Evolutionary conservation across 805 yeast genomes (phyloP).

Genomic region (Lipomyces spencermartinsiae): DNA sequence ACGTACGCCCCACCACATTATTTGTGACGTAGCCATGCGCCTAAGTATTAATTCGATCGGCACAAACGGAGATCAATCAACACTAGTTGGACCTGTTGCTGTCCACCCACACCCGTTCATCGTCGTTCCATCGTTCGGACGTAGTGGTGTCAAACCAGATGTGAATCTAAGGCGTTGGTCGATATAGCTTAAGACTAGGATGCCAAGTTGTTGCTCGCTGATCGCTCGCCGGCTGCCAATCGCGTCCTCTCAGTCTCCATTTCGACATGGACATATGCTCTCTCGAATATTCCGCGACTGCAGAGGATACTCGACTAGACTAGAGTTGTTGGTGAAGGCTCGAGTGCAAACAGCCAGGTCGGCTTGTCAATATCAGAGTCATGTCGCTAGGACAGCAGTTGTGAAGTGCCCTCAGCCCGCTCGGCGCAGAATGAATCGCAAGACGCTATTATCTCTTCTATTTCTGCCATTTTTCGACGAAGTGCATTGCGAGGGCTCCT

Average conservation of each 20-base stretch:
- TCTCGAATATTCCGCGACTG: not conserved
- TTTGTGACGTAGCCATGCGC: not conserved
- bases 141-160: not conserved
- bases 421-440: not conserved
- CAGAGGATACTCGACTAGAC: not conserved
- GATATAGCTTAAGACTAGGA: not conserved
- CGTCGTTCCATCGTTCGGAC: not conserved
- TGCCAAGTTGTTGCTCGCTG: not conserved
- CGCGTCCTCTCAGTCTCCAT: not conserved
- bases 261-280: not conserved
- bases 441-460: not conserved
- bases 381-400: not conserved
- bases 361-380: not conserved
- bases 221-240: not conserved
- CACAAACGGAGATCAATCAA: not conserved
- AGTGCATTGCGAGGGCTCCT: slow-evolving; percentile 2
- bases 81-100: not conserved
- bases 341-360: not conserved
- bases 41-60: not conserved
- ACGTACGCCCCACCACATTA: not conserved
- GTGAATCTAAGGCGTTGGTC: not conserved
- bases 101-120: not conserved
- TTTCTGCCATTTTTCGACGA: not conserved
- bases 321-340: not conserved
- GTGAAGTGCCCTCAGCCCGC: not conserved